Conservation (phyloP, 208 protist species). For the Leishmania tropica region DNA sequence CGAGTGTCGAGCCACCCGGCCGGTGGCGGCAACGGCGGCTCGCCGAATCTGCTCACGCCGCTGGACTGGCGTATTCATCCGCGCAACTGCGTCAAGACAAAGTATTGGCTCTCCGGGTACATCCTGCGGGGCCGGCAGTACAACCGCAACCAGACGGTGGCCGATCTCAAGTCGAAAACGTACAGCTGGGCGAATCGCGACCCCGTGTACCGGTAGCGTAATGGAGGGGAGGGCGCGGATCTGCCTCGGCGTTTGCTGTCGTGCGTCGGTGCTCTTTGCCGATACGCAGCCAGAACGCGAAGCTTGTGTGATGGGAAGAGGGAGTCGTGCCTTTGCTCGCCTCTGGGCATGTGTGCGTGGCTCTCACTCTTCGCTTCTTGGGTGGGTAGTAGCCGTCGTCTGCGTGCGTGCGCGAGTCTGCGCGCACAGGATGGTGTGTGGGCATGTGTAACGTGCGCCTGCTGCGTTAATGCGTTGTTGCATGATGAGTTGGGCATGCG, state of each 20-base stretch:
- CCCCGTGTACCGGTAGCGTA: slow-evolving; percentile 80
- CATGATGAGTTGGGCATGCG: background rate
- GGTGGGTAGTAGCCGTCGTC: background rate
- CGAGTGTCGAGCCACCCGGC: slow-evolving; percentile 88
- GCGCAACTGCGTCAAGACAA: slow-evolving; percentile 87
- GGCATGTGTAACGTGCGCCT: background rate
- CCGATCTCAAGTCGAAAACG: slow-evolving; percentile 90
- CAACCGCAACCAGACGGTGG: slow-evolving; percentile 81
- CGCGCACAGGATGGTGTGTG: background rate
- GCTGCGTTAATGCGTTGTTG: background rate
- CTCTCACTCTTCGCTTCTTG: background rate
- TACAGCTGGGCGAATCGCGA: slow-evolving; percentile 92
- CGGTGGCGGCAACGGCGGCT: slow-evolving; percentile 87
- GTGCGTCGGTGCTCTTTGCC: background rate
- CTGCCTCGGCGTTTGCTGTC: background rate
- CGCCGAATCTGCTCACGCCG: slow-evolving; percentile 86
- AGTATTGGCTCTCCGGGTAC: slow-evolving; percentile 94
- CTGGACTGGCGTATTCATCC: slow-evolving; percentile 92
- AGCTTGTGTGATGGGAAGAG: background rate
- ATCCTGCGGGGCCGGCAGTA: slow-evolving; percentile 90
- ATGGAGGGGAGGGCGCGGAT: background rate
- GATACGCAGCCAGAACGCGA: background rate
- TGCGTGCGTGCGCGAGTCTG: background rate
- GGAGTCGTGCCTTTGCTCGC: background rate
- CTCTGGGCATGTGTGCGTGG: background rate